These are phyloP conservation scores for Telopea speciosissima DNA, from an alignment of 177 flowering plant genomes.

Conservation along the genomic window DNA sequence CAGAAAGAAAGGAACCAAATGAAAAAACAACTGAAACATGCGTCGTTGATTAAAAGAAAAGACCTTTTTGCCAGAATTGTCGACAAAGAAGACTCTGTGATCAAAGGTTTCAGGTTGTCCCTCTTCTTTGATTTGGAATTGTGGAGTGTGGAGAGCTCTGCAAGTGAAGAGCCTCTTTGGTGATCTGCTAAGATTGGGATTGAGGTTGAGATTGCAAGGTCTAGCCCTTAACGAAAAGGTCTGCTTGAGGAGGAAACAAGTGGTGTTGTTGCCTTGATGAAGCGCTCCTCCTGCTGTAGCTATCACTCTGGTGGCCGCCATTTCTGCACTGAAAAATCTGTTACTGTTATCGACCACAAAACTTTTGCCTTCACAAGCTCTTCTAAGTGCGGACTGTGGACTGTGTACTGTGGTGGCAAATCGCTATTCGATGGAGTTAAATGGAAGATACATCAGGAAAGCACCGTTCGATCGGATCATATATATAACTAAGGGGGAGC, in stretches of 20 bases:
- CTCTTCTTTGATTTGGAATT: slow-evolving; percentile 55
- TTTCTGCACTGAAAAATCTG: slow-evolving; percentile 21
- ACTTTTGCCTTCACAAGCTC: background rate
- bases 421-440: no score
- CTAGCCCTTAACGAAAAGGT: background rate
- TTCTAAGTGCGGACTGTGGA: no score
- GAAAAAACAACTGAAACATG: background rate
- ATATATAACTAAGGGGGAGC: no score
- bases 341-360: background rate
- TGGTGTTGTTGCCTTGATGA: slow-evolving; percentile 17
- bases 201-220: slow-evolving; percentile 11
- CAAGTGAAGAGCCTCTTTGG: slow-evolving; percentile 52
- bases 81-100: slow-evolving; percentile 73
- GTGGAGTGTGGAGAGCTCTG: slow-evolving; percentile 58
- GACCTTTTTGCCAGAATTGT: slow-evolving; percentile 77
- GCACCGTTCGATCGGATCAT: no score
- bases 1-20: background rate
- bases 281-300: slow-evolving; percentile 22
- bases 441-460: no score
- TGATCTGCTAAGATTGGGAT: slow-evolving; percentile 16
- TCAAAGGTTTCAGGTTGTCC: slow-evolving; percentile 85
- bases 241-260: slow-evolving; percentile 19
- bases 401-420: no score
- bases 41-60: background rate
- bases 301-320: slow-evolving; percentile 26